Base-by-base conservation (phyloP, 129 eudicot genomes). In the Erigeron canadensis region DNA sequence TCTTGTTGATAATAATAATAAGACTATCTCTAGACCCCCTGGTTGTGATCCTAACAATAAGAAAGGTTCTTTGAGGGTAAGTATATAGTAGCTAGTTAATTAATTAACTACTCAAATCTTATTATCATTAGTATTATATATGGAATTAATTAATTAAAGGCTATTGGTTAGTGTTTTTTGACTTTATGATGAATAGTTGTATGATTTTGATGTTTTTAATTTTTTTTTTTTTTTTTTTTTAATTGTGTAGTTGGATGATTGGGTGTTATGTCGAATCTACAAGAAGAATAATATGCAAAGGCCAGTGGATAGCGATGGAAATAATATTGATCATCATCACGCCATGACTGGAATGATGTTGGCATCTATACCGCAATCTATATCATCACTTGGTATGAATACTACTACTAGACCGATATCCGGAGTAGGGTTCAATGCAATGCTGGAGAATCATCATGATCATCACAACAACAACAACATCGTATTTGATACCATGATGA, bases 251-350 rank as follows among this genome's bases (percentile, higher is more conserved):
- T 86, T 92, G 60, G 98, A 92, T 79, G 98, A 92, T 81, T 92
- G 98, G 98, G 98, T 92, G 38, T 67, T 92, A 62, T 92, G 98
- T 69, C 87, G 98, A 75, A 89, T 92, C 65, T 92, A 92, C 95
- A 89, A 89, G 82, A 92, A 92, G 84, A 78, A 79, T 75, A 92
- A 85, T 75, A 74, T 80, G 7, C 87, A 69, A 40, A 77, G 96
- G 77, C 82, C 91, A 4, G 65, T 85, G 78, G 97, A 91, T 70
- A 89, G 81, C 13, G 98, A 92, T 46, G 50, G 86, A 15, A 81
- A 55, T 40, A 77, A n/a, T n/a, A n/a, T n/a, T n/a, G n/a, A n/a
- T n/a, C n/a, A n/a, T n/a, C n/a, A 75, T 41, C 50, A 63, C 51
- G 8, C 50, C 8, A 74, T 83, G 71, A 79, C 84, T 2, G 82